Evolutionary conservation across 208 protist genomes (phyloP).

Genomic region (Trypanosoma cruzi): DNA sequence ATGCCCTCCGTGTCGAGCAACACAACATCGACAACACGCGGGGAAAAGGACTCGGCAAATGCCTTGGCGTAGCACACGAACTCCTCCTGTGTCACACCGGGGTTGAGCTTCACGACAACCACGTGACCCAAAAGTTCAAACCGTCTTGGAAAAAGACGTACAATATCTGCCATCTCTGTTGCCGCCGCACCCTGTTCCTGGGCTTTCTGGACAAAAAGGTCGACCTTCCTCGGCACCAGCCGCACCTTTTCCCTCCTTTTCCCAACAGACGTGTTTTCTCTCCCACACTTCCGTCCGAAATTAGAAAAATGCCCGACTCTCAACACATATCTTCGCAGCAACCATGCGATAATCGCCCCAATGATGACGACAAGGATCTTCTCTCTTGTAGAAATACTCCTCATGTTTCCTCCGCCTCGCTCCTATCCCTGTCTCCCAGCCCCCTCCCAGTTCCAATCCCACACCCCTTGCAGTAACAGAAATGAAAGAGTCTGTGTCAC

Average conservation of each 20-base stretch:
- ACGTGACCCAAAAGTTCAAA: conserved; percentile 87
- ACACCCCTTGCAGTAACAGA: neutral
- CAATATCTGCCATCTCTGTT: conserved; percentile 24
- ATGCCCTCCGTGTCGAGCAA: conserved; percentile 75
- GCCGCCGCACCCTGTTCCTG: neutral
- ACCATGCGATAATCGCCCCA: conserved; percentile 1
- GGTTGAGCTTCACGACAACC: conserved; percentile 77
- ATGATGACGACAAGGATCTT: conserved; percentile 1
- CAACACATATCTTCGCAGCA: conserved; percentile 12
- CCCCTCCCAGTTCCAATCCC: neutral
- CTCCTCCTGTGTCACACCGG: conserved; percentile 34
- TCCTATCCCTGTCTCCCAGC: neutral
- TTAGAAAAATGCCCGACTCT: neutral
- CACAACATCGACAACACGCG: conserved; percentile 71
- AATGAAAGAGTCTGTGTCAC: neutral
- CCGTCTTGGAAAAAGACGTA: conserved; percentile 60
- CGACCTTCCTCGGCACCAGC: conserved; percentile 46
- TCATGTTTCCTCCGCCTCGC: conserved; percentile 7
- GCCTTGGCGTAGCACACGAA: conserved; percentile 42
- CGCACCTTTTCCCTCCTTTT: conserved; percentile 6
- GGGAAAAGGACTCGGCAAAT: conserved; percentile 68
- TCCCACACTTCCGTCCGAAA: too few relatives aligned
- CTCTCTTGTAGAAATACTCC: neutral
- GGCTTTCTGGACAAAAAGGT: conserved; percentile 47
- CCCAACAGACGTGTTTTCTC: neutral